These are phyloP conservation scores for Pachysandra terminalis DNA, from an alignment of 164 flowering plant species.

Conservation along the genomic window DNA sequence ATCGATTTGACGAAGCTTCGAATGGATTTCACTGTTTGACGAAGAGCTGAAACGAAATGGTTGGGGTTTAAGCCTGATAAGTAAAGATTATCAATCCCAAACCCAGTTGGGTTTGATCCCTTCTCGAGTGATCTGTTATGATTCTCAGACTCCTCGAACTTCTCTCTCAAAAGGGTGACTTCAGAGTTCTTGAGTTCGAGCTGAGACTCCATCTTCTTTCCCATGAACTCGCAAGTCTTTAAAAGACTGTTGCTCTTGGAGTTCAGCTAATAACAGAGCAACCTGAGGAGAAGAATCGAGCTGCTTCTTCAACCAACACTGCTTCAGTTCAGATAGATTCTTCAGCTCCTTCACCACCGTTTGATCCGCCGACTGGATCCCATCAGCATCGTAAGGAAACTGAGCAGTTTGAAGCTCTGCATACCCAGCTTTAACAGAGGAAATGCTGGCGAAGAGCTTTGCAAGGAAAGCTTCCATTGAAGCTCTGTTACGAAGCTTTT, in stretches of 20 bases:
- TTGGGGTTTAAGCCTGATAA: too few relatives aligned
- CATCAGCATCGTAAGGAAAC: slow-evolving; percentile 48
- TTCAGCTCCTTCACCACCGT: slow-evolving; percentile 50
- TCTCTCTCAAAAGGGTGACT: slow-evolving; percentile 18
- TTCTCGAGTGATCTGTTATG: slow-evolving; percentile 40
- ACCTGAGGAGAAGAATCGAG: slow-evolving; percentile 60
- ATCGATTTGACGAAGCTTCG: too few relatives aligned
- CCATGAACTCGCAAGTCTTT: slow-evolving; percentile 51
- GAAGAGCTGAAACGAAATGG: too few relatives aligned
- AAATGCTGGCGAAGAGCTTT: slow-evolving; percentile 53
- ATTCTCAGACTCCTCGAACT: slow-evolving; percentile 21
- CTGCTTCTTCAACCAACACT: slow-evolving; percentile 39
- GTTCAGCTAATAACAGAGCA: slow-evolving; percentile 53
- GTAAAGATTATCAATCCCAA: slow-evolving; percentile 8
- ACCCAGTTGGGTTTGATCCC: slow-evolving; percentile 46
- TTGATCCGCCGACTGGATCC: slow-evolving; percentile 51
- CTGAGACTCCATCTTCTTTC: slow-evolving; percentile 44
- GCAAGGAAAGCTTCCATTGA: slow-evolving; percentile 50
- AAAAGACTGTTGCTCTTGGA: slow-evolving; percentile 68
- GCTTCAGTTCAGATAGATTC: slow-evolving; percentile 51
- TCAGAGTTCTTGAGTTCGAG: slow-evolving; percentile 26
- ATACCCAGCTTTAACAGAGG: slow-evolving; percentile 62
- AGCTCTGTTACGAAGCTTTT: slow-evolving; percentile 19
- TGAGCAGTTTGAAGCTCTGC: slow-evolving; percentile 74
- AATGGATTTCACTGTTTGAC: too few relatives aligned